These are phyloP conservation scores for Pichia rugopelliculosa DNA, from an alignment of 805 yeast genomes.

Conservation along the genomic window DNA sequence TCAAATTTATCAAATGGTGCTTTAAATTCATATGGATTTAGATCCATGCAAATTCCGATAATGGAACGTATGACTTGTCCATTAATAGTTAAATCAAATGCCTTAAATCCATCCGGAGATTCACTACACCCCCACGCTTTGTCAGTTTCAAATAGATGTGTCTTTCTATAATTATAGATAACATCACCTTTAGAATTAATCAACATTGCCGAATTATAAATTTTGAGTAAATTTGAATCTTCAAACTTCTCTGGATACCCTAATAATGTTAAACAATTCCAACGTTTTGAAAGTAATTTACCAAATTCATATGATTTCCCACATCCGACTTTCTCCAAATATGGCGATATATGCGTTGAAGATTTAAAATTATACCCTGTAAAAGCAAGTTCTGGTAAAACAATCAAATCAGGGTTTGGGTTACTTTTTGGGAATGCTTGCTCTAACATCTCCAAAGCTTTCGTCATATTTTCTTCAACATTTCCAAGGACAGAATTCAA, in stretches of 20 bases:
- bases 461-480: constrained; percentile 43
- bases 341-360: constrained; percentile 45
- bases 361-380: constrained; percentile 72
- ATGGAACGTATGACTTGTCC: constrained; percentile 34
- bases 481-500: constrained; percentile 58
- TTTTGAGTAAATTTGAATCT: constrained; percentile 13
- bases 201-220: constrained; percentile 69
- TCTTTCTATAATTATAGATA: constrained; percentile 64
- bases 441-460: constrained; percentile 38
- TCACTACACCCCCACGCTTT: constrained; percentile 73
- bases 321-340: constrained; percentile 37
- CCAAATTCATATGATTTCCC: constrained; percentile 51
- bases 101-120: constrained; percentile 52
- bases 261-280: constrained; percentile 58
- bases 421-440: constrained; percentile 15
- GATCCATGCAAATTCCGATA: constrained; percentile 91
- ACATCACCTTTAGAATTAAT: constrained; percentile 51
- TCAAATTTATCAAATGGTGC: constrained; percentile 76
- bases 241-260: constrained; percentile 71
- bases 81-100: constrained; percentile 37
- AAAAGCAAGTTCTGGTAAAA: constrained; percentile 77
- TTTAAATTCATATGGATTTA: constrained; percentile 76
- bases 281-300: constrained; percentile 37
- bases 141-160: constrained; percentile 72
- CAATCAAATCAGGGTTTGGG: constrained; percentile 50